phyloP scores from a whole-genome alignment of 2,329 filamentous ascomycete genomes.

The Fusarium fujikuroi region DNA sequence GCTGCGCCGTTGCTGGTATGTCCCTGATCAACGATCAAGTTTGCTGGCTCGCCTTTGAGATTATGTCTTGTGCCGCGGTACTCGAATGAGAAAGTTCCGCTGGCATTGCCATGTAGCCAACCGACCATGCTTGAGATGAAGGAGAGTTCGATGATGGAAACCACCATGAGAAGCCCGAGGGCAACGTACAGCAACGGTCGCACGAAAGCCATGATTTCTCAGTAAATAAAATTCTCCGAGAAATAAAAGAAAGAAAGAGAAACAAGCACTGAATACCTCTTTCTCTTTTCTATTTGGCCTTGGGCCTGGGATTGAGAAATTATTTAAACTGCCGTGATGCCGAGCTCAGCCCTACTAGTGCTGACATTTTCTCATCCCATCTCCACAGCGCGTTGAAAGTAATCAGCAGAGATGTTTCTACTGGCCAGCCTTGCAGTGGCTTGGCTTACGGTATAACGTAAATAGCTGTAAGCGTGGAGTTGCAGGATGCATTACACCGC shows the following conservation, averaged over 20 bases:
- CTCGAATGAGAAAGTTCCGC: conserved; percentile 35
- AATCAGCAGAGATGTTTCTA: background rate
- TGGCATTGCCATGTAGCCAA: conserved; percentile 43
- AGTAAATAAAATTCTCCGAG: background rate
- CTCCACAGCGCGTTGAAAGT: background rate
- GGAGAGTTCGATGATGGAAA: conserved; percentile 43
- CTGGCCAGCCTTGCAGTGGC: background rate
- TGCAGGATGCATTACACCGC: conserved; percentile 6
- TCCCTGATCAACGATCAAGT: conserved; percentile 43
- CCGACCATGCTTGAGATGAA: conserved; percentile 44
- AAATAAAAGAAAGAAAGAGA: background rate
- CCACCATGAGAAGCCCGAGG: conserved; percentile 43
- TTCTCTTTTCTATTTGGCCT: background rate
- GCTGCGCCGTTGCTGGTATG: conserved; percentile 46
- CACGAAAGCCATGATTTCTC: background rate
- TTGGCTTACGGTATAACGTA: conserved; percentile 4
- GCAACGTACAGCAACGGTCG: conserved; percentile 34
- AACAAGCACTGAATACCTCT: background rate
- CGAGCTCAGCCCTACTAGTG: conserved; percentile 27
- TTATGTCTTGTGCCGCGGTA: conserved; percentile 16
- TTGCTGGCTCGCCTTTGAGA: conserved; percentile 38
- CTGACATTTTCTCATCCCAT: conserved; percentile 8
- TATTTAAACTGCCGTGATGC: conserved; percentile 18
- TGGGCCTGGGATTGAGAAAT: background rate
- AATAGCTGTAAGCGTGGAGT: conserved; percentile 4